Evolutionary conservation across 1,284 basidiomycete species (phyloP).

Genomic region (Pterulicium gracile): DNA sequence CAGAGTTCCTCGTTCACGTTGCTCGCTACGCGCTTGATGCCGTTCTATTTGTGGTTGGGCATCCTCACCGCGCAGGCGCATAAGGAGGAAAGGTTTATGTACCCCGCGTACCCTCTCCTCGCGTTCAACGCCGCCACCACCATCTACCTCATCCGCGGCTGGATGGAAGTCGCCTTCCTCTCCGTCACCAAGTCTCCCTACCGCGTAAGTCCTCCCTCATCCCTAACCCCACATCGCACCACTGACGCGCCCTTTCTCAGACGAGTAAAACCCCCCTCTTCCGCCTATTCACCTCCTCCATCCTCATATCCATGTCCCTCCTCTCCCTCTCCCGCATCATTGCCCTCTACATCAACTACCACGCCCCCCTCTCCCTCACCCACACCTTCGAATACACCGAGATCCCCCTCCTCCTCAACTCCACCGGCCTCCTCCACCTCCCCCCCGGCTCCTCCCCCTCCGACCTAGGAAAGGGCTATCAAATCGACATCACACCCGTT

Average conservation of each 20-base stretch:
- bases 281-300: slow-evolving; percentile 60
- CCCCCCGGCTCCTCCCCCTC: slow-evolving; percentile 22
- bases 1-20: slow-evolving; percentile 73
- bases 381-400: slow-evolving; percentile 71
- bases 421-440: slow-evolving; percentile 50
- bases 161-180: slow-evolving; percentile 74
- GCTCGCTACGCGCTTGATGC: slow-evolving; percentile 65
- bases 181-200: slow-evolving; percentile 75
- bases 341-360: slow-evolving; percentile 84
- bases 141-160: slow-evolving; percentile 75
- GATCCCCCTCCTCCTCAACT: slow-evolving; percentile 71
- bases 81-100: slow-evolving; percentile 99
- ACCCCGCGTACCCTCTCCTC: slow-evolving; percentile 84
- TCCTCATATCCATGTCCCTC: slow-evolving; percentile 53
- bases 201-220: slow-evolving; percentile 37
- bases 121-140: slow-evolving; percentile 91
- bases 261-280: slow-evolving; percentile 73
- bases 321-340: slow-evolving; percentile 74
- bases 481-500: slow-evolving; percentile 64
- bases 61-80: slow-evolving; percentile 80
- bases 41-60: slow-evolving; percentile 84
- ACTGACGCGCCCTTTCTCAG: slow-evolving; percentile 26
- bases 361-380: slow-evolving; percentile 74
- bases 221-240: slow-evolving; percentile 6
- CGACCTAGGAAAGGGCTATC: slow-evolving; percentile 39